A percentile compares a stretch with the other conserved stretches of the same genome.
phyloP scores from a whole-genome alignment of 257 asterid genomes.

The Lycium ferocissimum region DNA sequence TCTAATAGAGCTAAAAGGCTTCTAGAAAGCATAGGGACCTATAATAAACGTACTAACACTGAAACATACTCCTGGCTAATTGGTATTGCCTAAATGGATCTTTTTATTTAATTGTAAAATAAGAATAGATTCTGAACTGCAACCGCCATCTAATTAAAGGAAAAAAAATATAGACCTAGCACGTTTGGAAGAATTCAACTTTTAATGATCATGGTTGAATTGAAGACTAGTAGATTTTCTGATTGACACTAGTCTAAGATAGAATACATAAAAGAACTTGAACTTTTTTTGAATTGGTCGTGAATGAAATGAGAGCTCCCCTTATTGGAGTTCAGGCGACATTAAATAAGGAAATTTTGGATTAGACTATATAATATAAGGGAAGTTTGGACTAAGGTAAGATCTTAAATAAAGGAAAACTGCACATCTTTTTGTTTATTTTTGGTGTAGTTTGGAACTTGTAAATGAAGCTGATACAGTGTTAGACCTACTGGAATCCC shows the following conservation, averaged over 20 bases:
- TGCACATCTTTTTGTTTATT: too few species aligned
- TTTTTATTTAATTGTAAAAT: not conserved
- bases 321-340: not conserved
- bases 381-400: not conserved
- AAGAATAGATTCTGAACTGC: conserved; percentile 1
- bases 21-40: not conserved
- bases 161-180: not conserved
- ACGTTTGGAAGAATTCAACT: not conserved
- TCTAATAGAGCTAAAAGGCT: not conserved
- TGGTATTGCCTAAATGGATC: not conserved
- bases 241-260: conserved; percentile 2
- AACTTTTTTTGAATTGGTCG: not conserved
- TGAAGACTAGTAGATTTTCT: not conserved
- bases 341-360: not conserved
- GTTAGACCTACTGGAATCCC: not conserved
- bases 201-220: conserved; percentile 5
- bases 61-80: not conserved
- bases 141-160: not conserved
- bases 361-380: not conserved
- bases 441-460: not conserved
- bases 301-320: not conserved
- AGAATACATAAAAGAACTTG: not conserved
- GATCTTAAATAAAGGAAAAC: not conserved
- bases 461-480: not conserved
- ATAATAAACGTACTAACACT: not conserved